Percentiles rank a stretch among this genome's conserved stretches.
These are phyloP conservation scores for Ustulina deusta DNA, from an alignment of 2,329 filamentous ascomycete genomes.

Conservation along the genomic window DNA sequence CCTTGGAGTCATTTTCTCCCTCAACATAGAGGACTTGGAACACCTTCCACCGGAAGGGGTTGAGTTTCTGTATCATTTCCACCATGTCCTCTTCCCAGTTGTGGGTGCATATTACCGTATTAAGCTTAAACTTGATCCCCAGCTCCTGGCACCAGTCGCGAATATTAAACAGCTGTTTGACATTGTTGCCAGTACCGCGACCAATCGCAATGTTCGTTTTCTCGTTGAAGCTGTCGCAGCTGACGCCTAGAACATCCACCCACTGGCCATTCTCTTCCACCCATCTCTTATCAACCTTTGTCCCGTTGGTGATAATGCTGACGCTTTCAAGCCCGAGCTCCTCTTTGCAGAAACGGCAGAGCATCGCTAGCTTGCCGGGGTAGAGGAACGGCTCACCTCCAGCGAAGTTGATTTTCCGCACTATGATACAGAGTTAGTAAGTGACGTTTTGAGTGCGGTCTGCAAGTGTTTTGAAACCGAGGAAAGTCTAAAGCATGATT, in stretches of 20 bases:
- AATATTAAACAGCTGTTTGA: slow-evolving; percentile 58
- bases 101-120: slow-evolving; percentile 63
- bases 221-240: slow-evolving; percentile 66
- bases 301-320: slow-evolving; percentile 67
- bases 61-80: slow-evolving; percentile 53
- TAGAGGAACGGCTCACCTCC: slow-evolving; percentile 68
- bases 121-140: slow-evolving; percentile 67
- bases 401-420: slow-evolving; percentile 68
- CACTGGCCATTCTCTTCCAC: slow-evolving; percentile 56
- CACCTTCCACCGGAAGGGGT: slow-evolving; percentile 66
- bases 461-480: background rate
- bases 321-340: slow-evolving; percentile 62
- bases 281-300: slow-evolving; percentile 58
- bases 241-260: slow-evolving; percentile 67
- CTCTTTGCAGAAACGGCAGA: slow-evolving; percentile 62
- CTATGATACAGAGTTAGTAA: background rate
- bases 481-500: background rate
- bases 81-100: slow-evolving; percentile 66
- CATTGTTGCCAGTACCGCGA: slow-evolving; percentile 61
- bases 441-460: background rate
- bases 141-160: slow-evolving; percentile 59
- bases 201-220: slow-evolving; percentile 64
- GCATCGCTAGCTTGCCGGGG: slow-evolving; percentile 55
- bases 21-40: slow-evolving; percentile 66
- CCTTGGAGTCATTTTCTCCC: slow-evolving; percentile 63